Evolutionary conservation across 2,329 filamentous ascomycete species (phyloP).

Genomic region (Corniculantispora saksenae): DNA sequence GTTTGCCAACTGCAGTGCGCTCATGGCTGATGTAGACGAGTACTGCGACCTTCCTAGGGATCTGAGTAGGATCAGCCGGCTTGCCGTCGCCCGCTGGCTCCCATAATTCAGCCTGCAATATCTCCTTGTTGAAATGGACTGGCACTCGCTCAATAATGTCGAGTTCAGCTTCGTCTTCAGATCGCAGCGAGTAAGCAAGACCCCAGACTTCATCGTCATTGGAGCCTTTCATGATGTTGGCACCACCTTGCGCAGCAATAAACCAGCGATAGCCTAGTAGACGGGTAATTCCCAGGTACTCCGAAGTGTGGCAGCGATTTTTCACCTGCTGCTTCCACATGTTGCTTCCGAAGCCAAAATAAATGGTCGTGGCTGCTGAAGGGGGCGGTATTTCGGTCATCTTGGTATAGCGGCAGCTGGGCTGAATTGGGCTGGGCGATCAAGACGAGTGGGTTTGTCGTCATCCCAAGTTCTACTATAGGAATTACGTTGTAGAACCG

Average conservation of each 20-base stretch:
- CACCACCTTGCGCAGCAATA: constrained; percentile 7
- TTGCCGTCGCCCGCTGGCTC: neutral
- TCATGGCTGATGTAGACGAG: constrained; percentile 8
- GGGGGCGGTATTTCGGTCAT: neutral
- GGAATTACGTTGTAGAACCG: no score
- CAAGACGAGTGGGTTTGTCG: no score
- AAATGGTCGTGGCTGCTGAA: neutral
- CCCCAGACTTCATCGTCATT: constrained; percentile 7
- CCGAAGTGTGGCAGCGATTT: constrained; percentile 1
- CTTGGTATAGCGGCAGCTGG: neutral
- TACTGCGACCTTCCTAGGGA: neutral
- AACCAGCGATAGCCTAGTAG: constrained; percentile 11
- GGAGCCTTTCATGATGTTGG: neutral
- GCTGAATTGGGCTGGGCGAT: no score
- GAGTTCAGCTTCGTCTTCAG: constrained; percentile 8
- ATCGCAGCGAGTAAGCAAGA: constrained; percentile 2
- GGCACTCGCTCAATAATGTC: constrained; percentile 6
- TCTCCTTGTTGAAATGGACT: neutral
- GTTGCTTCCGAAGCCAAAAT: constrained; percentile 9
- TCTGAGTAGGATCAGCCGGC: neutral
- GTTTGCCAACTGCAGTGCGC: neutral
- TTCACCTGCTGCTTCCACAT: constrained; percentile 12
- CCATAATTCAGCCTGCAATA: neutral
- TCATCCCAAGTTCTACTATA: no score
- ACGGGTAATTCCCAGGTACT: constrained; percentile 3